Conservation (phyloP, 1,284 basidiomycete species). For the Cryptococcus deneoformans region DNA sequence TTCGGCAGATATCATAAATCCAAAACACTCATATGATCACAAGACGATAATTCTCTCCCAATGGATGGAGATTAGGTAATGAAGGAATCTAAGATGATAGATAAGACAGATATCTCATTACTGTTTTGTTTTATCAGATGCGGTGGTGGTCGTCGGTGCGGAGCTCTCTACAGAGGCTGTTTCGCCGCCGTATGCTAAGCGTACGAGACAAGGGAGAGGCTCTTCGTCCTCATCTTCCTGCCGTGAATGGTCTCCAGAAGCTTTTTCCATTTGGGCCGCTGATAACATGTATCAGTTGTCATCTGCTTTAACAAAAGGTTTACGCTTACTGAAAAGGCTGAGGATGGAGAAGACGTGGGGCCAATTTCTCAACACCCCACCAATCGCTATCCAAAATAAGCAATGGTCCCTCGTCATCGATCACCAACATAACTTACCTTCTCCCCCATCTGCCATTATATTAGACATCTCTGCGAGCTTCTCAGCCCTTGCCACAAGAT, state of each 20-base stretch:
- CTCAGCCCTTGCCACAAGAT: constrained; percentile 39
- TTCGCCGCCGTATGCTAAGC: constrained; percentile 31
- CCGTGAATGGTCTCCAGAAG: neutral
- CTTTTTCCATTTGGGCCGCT: neutral
- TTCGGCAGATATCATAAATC: too few species aligned
- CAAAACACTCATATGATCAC: too few species aligned
- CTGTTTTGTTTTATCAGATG: neutral
- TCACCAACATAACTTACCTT: constrained; percentile 32
- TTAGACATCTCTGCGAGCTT: constrained; percentile 45
- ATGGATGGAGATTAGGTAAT: too few species aligned
- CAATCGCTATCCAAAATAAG: constrained; percentile 30
- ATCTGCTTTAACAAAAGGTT: neutral
- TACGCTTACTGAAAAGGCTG: constrained; percentile 40
- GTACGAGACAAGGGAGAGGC: constrained; percentile 35
- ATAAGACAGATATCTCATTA: neutral
- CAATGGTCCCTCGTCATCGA: neutral
- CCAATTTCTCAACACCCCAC: constrained; percentile 46
- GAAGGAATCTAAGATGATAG: too few species aligned
- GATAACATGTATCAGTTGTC: neutral
- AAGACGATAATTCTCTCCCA: too few species aligned
- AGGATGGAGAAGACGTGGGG: constrained; percentile 47
- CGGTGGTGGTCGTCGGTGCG: neutral
- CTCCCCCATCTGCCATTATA: constrained; percentile 50
- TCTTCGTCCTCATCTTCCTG: constrained; percentile 21
- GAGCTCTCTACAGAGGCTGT: constrained; percentile 1